Evolutionary conservation across 768 basidiomycete genomes (phyloP).

Genomic region (Chalciporus piperatus): DNA sequence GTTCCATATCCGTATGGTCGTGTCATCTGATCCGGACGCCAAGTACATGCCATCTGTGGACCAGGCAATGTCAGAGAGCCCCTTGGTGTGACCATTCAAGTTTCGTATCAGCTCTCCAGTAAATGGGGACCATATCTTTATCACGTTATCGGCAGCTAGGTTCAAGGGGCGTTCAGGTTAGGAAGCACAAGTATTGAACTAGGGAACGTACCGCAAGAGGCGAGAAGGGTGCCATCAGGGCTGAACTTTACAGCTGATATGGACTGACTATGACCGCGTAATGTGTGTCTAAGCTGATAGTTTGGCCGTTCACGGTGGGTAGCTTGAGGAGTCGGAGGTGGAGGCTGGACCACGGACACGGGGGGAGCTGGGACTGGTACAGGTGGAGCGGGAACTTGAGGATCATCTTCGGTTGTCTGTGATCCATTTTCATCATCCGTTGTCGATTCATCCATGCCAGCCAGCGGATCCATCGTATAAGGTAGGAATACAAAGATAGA

Average conservation of each 20-base stretch:
- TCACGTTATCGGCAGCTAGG: conserved; percentile 71
- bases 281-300: conserved; percentile 63
- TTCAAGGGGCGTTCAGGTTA: background rate
- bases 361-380: conserved; percentile 37
- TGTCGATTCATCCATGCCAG: conserved; percentile 41
- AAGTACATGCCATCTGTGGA: conserved; percentile 78
- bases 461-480: conserved; percentile 18
- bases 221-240: conserved; percentile 79
- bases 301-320: conserved; percentile 47
- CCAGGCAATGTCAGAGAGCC: conserved; percentile 89
- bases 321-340: conserved; percentile 33
- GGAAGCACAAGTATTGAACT: background rate
- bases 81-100: conserved; percentile 72
- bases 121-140: conserved; percentile 82
- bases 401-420: conserved; percentile 84
- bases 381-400: conserved; percentile 60
- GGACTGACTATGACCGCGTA: conserved; percentile 76
- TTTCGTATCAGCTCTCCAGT: conserved; percentile 77
- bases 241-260: conserved; percentile 92
- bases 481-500: background rate
- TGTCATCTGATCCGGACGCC: conserved; percentile 92
- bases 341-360: conserved; percentile 27
- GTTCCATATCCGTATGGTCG: conserved; percentile 85
- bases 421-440: conserved; percentile 66
- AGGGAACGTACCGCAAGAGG: conserved; percentile 73